Base-by-base conservation (phyloP, 2,329 filamentous ascomycete species). In the Didymella segeticola region DNA sequence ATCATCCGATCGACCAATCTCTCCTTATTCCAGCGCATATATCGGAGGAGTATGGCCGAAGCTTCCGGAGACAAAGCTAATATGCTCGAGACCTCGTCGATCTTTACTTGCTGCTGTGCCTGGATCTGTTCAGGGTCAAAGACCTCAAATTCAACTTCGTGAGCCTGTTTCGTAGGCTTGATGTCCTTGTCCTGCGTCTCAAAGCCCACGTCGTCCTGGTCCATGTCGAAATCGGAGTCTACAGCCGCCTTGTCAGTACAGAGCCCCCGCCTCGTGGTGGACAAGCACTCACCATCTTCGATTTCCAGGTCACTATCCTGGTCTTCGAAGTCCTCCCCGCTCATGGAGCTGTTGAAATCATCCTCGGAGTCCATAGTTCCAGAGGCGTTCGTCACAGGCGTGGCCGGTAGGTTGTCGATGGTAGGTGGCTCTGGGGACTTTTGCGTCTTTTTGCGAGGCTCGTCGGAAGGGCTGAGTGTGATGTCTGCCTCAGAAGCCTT, bases 11-110 rank as follows among this genome's bases (percentile, higher is more conserved):
- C 95, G 52, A 98, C 93, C 63, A 99, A 75, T 31, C 90, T 87
- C 73, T 99, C 95, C 74, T 96, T 95, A 76, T 98, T 98, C 95
- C 95, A 99, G 69, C 92, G 85, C 65, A 90, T 91, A 75, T 95
- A 86, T 39, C 95, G 89, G 55, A 99, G 80, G 33, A 99, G 81
- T 47, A 99, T 97, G 20, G 93, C 93, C 0, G 90, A 88, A 59
- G 95, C 90, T 76, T 98, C 95, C 66, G 91, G 89, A 14, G 90
- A 87, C 71, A 97, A 87, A 55, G 93, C 90, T 29, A 99, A 83
- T 60, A 99, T 93, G 80, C 89, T 89, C 60, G 95, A 92, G 56
- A 98, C 92, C 71, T 98, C 93, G 63, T 89, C 83, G 64, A 99
- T 86, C 76, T 97, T 89, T 49, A 87, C 85, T 66, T 93, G 86